phyloP scores from a whole-genome alignment of 345 rosid species.

The Rhodamnia rubescens region DNA sequence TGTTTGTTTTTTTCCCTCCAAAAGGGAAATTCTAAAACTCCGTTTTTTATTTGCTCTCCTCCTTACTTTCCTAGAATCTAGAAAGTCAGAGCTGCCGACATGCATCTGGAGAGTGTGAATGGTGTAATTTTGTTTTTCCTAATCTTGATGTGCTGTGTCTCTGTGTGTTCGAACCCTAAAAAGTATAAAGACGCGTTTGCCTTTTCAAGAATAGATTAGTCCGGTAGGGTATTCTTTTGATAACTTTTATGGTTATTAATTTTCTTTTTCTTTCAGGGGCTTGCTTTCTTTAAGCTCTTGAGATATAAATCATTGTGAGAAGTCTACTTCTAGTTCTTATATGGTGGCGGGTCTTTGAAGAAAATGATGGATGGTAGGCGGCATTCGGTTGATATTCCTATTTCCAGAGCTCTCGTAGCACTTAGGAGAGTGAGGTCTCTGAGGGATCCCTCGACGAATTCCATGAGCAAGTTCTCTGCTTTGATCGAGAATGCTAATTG shows the following conservation, averaged over 20 bases:
- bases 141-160: neutral
- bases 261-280: slow-evolving; percentile 17
- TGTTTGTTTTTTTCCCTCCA: neutral
- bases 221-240: neutral
- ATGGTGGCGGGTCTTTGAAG: neutral
- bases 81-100: neutral
- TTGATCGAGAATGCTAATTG: slow-evolving; percentile 74
- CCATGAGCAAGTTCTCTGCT: slow-evolving; percentile 87
- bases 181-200: neutral
- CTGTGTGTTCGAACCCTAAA: neutral
- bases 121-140: neutral
- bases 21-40: neutral
- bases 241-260: neutral
- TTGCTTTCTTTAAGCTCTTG: neutral
- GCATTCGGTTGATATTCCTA: slow-evolving; percentile 87
- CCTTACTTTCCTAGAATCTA: neutral
- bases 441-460: slow-evolving; percentile 89
- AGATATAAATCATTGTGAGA: neutral
- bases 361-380: slow-evolving; percentile 59
- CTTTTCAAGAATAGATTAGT: neutral
- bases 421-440: slow-evolving; percentile 87
- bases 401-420: slow-evolving; percentile 79
- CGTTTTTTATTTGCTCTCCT: neutral
- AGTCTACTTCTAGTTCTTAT: neutral
- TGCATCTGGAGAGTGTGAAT: neutral